Conservation (phyloP, 2,329 filamentous ascomycete species). For the Beauveria medogensis region DNA sequence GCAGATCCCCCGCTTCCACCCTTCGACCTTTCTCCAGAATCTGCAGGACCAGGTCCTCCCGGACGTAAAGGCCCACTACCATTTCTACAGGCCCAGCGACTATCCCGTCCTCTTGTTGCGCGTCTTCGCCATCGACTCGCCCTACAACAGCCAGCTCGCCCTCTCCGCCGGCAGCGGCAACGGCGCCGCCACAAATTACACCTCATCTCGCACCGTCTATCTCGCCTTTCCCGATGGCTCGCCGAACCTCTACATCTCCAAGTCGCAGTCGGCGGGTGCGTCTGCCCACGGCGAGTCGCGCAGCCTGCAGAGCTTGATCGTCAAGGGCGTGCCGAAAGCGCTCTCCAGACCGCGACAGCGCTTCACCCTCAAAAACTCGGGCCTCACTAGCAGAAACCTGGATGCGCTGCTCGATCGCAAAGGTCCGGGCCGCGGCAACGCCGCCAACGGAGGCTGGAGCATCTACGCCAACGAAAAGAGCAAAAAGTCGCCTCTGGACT, state of each 20-base stretch:
- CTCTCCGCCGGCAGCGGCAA: slow-evolving; percentile 26
- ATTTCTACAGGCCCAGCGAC: slow-evolving; percentile 61
- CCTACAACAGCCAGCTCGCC: slow-evolving; percentile 59
- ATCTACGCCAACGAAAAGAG: slow-evolving; percentile 61
- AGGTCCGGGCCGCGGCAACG: slow-evolving; percentile 62
- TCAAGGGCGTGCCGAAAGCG: slow-evolving; percentile 75
- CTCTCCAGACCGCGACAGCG: slow-evolving; percentile 66
- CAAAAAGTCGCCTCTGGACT: slow-evolving; percentile 48
- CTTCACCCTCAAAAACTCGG: slow-evolving; percentile 60
- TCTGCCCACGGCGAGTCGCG: slow-evolving; percentile 44
- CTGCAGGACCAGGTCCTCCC: slow-evolving; percentile 68
- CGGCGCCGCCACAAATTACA: slow-evolving; percentile 38
- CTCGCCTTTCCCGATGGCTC: slow-evolving; percentile 76
- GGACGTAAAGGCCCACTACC: slow-evolving; percentile 76
- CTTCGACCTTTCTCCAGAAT: slow-evolving; percentile 68
- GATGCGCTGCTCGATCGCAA: slow-evolving; percentile 59
- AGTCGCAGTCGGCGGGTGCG: slow-evolving; percentile 35
- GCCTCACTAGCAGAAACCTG: slow-evolving; percentile 63
- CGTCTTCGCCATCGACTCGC: slow-evolving; percentile 71
- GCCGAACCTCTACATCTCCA: slow-evolving; percentile 63
- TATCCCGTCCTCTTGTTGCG: slow-evolving; percentile 68
- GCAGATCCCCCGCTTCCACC: slow-evolving; percentile 64
- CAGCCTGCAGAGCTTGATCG: slow-evolving; percentile 60
- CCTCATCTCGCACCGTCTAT: slow-evolving; percentile 65
- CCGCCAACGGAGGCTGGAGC: slow-evolving; percentile 69